Conservation (phyloP, 371 early-diverging fungal species). For the Rhizopus microsporus region DNA sequence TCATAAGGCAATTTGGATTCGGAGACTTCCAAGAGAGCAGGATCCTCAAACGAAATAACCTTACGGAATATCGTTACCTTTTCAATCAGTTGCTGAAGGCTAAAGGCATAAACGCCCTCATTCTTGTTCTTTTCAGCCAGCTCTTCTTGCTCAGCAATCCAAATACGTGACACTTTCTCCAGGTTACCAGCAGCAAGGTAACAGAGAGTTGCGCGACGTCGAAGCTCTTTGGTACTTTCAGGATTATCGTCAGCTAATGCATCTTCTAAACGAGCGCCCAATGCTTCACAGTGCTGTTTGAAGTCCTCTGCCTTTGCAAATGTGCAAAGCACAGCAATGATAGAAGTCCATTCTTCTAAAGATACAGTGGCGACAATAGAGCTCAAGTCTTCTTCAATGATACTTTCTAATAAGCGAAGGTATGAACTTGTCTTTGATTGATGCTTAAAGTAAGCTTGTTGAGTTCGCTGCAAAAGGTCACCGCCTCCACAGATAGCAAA, state of each 20-base stretch:
- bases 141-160: slow-evolving; percentile 66
- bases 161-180: slow-evolving; percentile 82
- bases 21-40: slow-evolving; percentile 53
- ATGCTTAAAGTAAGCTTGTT: slow-evolving; percentile 83
- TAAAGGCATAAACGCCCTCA: slow-evolving; percentile 21
- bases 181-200: slow-evolving; percentile 90
- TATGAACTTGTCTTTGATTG: slow-evolving; percentile 62
- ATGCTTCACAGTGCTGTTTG: slow-evolving; percentile 64
- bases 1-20: slow-evolving; percentile 49
- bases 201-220: slow-evolving; percentile 81
- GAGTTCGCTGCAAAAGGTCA: slow-evolving; percentile 81
- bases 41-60: slow-evolving; percentile 78
- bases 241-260: slow-evolving; percentile 40
- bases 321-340: slow-evolving; percentile 89
- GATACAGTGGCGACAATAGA: slow-evolving; percentile 81
- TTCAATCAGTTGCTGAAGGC: slow-evolving; percentile 83
- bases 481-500: slow-evolving; percentile 87
- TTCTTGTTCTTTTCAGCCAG: slow-evolving; percentile 39
- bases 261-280: slow-evolving; percentile 72
- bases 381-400: slow-evolving; percentile 77
- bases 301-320: slow-evolving; percentile 83
- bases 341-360: slow-evolving; percentile 90
- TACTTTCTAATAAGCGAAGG: slow-evolving; percentile 78
- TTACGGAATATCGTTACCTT: slow-evolving; percentile 90
- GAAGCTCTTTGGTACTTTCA: slow-evolving; percentile 39